These are phyloP conservation scores for Phaeodactylum tricornutum DNA, from an alignment of 108 stramenopile species.

Conservation along the genomic window DNA sequence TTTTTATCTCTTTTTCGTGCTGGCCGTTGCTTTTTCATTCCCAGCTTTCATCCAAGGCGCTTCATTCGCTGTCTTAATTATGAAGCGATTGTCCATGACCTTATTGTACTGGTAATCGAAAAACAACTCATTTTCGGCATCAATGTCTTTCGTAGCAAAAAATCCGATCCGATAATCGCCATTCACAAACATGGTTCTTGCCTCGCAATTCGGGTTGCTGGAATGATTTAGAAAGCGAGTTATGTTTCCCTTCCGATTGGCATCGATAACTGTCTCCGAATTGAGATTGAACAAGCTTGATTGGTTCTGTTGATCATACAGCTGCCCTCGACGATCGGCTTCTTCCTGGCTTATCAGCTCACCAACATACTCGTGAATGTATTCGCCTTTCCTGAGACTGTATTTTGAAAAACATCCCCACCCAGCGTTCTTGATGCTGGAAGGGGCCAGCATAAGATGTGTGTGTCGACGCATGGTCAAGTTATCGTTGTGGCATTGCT, in stretches of 20 bases:
- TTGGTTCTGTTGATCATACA: constrained; percentile 66
- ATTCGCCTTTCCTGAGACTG: constrained; percentile 61
- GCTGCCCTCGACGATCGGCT: constrained; percentile 68
- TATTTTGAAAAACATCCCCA: constrained; percentile 73
- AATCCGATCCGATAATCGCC: constrained; percentile 75
- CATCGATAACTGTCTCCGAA: constrained; percentile 64
- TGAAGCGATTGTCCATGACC: constrained; percentile 5
- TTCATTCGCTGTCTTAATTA: constrained; percentile 1
- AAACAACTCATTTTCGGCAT: constrained; percentile 42
- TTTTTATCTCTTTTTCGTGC: too few species aligned
- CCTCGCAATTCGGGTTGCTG: constrained; percentile 48
- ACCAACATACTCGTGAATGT: constrained; percentile 77
- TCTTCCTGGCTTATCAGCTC: constrained; percentile 77
- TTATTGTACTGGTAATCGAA: constrained; percentile 5
- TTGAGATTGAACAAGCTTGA: constrained; percentile 76
- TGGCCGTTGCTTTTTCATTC: too few species aligned
- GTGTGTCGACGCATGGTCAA: constrained; percentile 54
- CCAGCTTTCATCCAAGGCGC: constrained; percentile 1
- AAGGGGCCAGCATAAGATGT: constrained; percentile 50
- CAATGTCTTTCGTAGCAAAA: constrained; percentile 69
- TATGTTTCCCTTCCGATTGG: constrained; percentile 20
- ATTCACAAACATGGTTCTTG: constrained; percentile 53
- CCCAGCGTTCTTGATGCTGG: constrained; percentile 53
- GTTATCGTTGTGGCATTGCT: constrained; percentile 61
- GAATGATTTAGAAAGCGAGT: constrained; percentile 50